phyloP scores from a whole-genome alignment of 208 protist species.

The Leishmania braziliensis region DNA sequence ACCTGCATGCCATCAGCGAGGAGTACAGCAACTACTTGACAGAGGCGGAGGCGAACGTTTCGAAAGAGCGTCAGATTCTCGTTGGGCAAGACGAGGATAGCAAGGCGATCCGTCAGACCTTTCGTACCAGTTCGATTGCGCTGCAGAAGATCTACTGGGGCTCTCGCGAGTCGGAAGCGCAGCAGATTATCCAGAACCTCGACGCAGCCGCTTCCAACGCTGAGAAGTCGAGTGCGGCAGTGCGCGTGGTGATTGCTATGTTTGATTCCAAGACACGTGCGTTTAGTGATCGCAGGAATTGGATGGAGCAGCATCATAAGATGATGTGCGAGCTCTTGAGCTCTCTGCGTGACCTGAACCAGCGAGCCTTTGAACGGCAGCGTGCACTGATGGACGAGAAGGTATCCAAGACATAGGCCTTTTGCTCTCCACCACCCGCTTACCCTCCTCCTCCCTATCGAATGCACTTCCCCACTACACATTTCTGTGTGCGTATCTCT shows the following conservation, averaged over 20 bases:
- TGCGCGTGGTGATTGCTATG: constrained; percentile 57
- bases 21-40: constrained; percentile 62
- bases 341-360: constrained; percentile 58
- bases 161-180: constrained; percentile 55
- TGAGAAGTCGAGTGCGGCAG: constrained; percentile 63
- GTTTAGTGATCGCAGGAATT: constrained; percentile 63
- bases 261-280: constrained; percentile 54
- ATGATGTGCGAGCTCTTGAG: constrained; percentile 61
- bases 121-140: constrained; percentile 52
- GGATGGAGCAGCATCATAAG: constrained; percentile 73
- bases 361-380: constrained; percentile 64
- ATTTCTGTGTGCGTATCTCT: not conserved
- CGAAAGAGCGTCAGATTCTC: constrained; percentile 50
- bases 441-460: not conserved
- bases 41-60: constrained; percentile 46
- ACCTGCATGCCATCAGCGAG: constrained; percentile 57
- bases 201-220: constrained; percentile 50
- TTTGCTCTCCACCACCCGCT: not conserved
- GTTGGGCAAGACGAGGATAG: constrained; percentile 62
- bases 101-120: constrained; percentile 53
- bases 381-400: constrained; percentile 60
- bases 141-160: constrained; percentile 74
- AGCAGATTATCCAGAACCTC: constrained; percentile 54
- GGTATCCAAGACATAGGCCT: constrained; percentile 11
- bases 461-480: not conserved